A percentile compares a stretch with the other conserved stretches of the same genome.
Conservation (phyloP, 192 early-diverging fungal species). For the Haplosporangium gracile region DNA sequence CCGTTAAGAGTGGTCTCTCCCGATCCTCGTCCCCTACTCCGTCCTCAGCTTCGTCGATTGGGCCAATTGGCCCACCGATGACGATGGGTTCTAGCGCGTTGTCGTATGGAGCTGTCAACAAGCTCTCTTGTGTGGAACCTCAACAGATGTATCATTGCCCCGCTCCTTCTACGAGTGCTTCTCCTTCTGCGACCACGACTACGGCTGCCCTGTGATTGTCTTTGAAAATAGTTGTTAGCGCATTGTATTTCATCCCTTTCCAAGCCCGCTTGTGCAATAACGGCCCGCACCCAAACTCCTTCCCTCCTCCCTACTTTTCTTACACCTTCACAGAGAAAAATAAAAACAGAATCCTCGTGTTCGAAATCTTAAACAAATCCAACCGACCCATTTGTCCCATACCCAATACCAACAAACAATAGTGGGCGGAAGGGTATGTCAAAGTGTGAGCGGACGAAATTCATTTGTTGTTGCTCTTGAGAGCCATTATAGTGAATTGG, state of each 20-base stretch:
- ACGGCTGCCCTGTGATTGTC: neutral
- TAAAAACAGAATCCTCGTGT: too few relatives aligned
- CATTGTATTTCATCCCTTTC: neutral
- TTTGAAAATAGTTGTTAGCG: neutral
- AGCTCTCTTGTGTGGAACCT: neutral
- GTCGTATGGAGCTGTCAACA: neutral
- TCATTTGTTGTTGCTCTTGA: too few relatives aligned
- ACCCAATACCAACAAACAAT: too few relatives aligned
- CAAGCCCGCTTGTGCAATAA: neutral
- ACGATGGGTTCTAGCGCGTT: neutral
- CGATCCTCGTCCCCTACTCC: neutral
- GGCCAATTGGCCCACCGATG: neutral
- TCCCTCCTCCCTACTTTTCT: neutral
- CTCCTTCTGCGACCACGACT: neutral
- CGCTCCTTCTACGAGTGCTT: neutral
- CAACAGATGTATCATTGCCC: neutral
- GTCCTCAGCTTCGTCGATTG: neutral
- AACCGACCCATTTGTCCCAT: too few relatives aligned
- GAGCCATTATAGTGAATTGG: too few relatives aligned
- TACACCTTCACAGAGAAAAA: neutral
- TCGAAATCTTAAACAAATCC: too few relatives aligned
- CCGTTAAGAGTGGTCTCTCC: constrained; percentile 5
- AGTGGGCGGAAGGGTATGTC: too few relatives aligned
- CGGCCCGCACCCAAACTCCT: neutral
- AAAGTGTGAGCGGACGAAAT: too few relatives aligned